phyloP scores from a whole-genome alignment of 805 yeast genomes.

The Teunomyces kruisii region DNA sequence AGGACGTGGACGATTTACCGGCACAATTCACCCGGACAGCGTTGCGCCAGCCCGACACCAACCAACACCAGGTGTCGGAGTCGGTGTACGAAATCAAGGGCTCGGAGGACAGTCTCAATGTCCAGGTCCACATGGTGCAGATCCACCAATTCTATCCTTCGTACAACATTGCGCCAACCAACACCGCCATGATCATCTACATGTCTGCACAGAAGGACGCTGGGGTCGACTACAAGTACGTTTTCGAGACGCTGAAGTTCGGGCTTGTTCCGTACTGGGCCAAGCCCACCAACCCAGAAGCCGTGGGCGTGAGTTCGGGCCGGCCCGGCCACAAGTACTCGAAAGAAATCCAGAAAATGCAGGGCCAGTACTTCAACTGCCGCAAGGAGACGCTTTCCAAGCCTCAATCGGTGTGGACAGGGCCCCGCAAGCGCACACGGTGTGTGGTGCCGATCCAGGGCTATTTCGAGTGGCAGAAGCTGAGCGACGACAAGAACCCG shows the following conservation, averaged over 20 bases:
- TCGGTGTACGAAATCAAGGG: constrained; percentile 8
- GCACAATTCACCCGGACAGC: constrained; percentile 25
- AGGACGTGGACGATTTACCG: constrained; percentile 29
- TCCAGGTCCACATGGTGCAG: constrained; percentile 4
- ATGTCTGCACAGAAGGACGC: constrained; percentile 8
- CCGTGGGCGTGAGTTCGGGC: constrained; percentile 16
- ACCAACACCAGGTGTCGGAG: not conserved
- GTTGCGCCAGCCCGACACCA: constrained; percentile 2
- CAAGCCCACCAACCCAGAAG: constrained; percentile 38
- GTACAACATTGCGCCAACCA: constrained; percentile 66
- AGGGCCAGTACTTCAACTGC: constrained; percentile 69
- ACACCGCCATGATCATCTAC: constrained; percentile 43
- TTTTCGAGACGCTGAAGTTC: constrained; percentile 66
- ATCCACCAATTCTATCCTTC: constrained; percentile 29
- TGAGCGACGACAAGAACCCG: constrained; percentile 52
- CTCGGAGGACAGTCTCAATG: constrained; percentile 4
- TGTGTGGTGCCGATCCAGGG: constrained; percentile 82
- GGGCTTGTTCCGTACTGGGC: constrained; percentile 75
- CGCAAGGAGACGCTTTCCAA: constrained; percentile 58
- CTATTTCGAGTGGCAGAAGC: constrained; percentile 76
- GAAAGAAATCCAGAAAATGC: constrained; percentile 31
- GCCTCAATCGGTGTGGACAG: constrained; percentile 56
- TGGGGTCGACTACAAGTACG: constrained; percentile 14
- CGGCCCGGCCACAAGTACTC: constrained; percentile 21
- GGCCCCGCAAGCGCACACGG: constrained; percentile 46